phyloP scores from a whole-genome alignment of 129 eudicot genomes.

The Centaurea solstitialis region DNA sequence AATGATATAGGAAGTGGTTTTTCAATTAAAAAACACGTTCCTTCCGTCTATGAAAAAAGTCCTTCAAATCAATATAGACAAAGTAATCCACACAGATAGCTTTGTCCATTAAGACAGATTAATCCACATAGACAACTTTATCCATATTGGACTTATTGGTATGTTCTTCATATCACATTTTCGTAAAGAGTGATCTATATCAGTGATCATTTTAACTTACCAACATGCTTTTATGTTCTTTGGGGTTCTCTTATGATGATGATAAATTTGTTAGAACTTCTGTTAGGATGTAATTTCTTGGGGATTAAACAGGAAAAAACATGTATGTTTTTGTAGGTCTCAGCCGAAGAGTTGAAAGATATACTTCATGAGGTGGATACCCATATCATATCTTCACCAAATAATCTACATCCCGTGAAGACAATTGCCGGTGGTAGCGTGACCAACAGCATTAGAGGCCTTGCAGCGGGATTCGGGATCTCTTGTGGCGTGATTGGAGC shows the following conservation, averaged over 20 bases:
- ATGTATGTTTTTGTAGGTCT: slow-evolving; percentile 48
- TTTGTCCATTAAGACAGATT: too few relatives aligned
- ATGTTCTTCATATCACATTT: slow-evolving; percentile 9
- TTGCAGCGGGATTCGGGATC: slow-evolving; percentile 85
- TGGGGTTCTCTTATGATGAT: slow-evolving; percentile 18
- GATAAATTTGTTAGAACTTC: neutral
- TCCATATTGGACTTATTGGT: too few relatives aligned
- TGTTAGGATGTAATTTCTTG: neutral
- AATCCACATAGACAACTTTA: too few relatives aligned
- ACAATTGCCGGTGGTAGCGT: slow-evolving; percentile 98
- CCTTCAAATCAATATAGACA: too few relatives aligned
- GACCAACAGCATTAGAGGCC: slow-evolving; percentile 93
- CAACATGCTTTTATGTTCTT: neutral
- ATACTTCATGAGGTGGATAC: slow-evolving; percentile 60
- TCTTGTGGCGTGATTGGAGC: slow-evolving; percentile 93
- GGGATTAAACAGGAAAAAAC: neutral
- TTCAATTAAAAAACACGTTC: too few relatives aligned
- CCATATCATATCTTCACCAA: slow-evolving; percentile 55
- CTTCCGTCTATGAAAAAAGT: too few relatives aligned
- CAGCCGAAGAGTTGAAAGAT: slow-evolving; percentile 67
- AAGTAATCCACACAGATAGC: too few relatives aligned
- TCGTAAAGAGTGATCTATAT: neutral
- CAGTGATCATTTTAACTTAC: too few relatives aligned
- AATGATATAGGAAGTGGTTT: too few relatives aligned
- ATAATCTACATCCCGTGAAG: slow-evolving; percentile 53